Conservation (phyloP, 208 protist genomes). For the Leishmania turanica region DNA sequence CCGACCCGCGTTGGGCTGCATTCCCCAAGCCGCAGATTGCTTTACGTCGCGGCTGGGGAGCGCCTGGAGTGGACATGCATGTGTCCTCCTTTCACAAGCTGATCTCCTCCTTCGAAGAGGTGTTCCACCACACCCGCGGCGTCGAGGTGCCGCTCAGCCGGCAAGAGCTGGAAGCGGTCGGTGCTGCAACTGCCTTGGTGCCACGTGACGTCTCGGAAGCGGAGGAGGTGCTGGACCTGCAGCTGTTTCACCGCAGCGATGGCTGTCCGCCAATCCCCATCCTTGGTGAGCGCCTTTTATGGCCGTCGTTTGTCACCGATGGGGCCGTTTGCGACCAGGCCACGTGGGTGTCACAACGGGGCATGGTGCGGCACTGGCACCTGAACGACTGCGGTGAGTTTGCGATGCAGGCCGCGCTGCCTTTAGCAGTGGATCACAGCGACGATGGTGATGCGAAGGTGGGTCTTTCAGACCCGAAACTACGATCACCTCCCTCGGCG, state of each 20-base stretch:
- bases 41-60: slow-evolving; percentile 78
- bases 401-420: slow-evolving; percentile 80
- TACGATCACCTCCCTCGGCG: neutral
- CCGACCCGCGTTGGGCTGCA: slow-evolving; percentile 44
- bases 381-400: slow-evolving; percentile 92
- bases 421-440: slow-evolving; percentile 11
- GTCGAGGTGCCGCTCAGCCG: slow-evolving; percentile 36
- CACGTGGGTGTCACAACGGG: slow-evolving; percentile 77
- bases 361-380: slow-evolving; percentile 87
- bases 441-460: neutral
- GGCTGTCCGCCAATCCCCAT: slow-evolving; percentile 58
- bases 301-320: slow-evolving; percentile 78
- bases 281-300: slow-evolving; percentile 66
- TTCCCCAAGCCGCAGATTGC: slow-evolving; percentile 87
- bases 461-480: neutral
- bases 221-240: slow-evolving; percentile 72
- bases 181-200: neutral
- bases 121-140: slow-evolving; percentile 55
- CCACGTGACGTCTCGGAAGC: slow-evolving; percentile 8
- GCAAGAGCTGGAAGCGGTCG: slow-evolving; percentile 15
- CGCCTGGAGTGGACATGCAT: slow-evolving; percentile 74
- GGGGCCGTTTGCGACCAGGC: slow-evolving; percentile 82
- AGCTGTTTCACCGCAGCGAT: slow-evolving; percentile 85
- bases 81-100: slow-evolving; percentile 71
- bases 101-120: slow-evolving; percentile 75